These are phyloP conservation scores for Camillea tinctor DNA, from an alignment of 2,329 filamentous ascomycete genomes.

Conservation along the genomic window DNA sequence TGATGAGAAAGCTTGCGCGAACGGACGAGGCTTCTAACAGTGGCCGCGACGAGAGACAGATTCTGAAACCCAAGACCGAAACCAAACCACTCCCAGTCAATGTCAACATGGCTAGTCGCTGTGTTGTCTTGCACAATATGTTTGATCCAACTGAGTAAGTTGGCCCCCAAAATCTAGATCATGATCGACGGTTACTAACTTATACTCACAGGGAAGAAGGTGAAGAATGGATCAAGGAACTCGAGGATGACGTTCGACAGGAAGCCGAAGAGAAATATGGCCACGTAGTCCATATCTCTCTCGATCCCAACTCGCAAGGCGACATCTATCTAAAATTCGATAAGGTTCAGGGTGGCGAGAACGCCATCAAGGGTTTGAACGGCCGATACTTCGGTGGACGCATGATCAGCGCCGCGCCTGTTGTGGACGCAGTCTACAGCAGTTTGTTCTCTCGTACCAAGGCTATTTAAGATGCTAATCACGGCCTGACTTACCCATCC, in stretches of 20 bases:
- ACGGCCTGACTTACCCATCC: constrained; percentile 42
- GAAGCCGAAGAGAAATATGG: constrained; percentile 97
- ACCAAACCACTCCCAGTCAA: constrained; percentile 76
- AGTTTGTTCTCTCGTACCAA: constrained; percentile 88
- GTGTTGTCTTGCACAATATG: constrained; percentile 92
- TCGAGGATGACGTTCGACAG: constrained; percentile 88
- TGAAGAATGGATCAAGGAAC: constrained; percentile 85
- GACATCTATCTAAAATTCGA: constrained; percentile 99
- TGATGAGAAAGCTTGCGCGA: constrained; percentile 98
- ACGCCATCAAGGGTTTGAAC: constrained; percentile 96
- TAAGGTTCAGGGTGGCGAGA: constrained; percentile 90
- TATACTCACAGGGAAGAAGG: constrained; percentile 69
- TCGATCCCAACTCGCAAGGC: constrained; percentile 90
- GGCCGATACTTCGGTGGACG: constrained; percentile 92
- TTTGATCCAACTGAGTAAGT: constrained; percentile 90
- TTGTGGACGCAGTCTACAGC: constrained; percentile 98
- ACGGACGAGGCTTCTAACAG: constrained; percentile 76
- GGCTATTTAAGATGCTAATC: constrained; percentile 69
- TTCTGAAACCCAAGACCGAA: constrained; percentile 76
- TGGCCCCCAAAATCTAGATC: neutral
- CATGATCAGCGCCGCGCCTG: constrained; percentile 90
- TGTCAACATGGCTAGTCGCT: constrained; percentile 89
- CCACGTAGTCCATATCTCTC: constrained; percentile 92
- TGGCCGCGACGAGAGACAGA: constrained; percentile 66
- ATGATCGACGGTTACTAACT: constrained; percentile 35